Conservation (phyloP, 257 asterid genomes). For the Nicotiana sylvestris region DNA sequence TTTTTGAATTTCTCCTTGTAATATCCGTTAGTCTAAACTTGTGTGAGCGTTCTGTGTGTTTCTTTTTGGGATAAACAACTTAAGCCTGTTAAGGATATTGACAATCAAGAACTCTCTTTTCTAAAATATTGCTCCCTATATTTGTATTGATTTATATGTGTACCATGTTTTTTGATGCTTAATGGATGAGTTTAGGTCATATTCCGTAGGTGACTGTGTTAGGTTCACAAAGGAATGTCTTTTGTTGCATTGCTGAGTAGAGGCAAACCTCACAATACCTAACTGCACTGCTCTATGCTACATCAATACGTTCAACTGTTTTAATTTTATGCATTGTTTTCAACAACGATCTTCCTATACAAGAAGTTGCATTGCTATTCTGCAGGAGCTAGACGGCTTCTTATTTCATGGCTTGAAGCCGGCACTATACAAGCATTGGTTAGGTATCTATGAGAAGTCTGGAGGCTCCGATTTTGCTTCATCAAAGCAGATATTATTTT, state of each 20-base stretch:
- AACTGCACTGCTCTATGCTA: not conserved
- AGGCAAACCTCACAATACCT: not conserved
- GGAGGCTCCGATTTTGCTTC: constrained; percentile 62
- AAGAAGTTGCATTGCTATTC: constrained; percentile 8
- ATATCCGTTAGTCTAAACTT: not conserved
- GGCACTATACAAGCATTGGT: constrained; percentile 68
- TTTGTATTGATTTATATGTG: not conserved
- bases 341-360: not conserved
- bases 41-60: not conserved
- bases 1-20: not conserved
- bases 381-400: constrained; percentile 47
- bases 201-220: not conserved
- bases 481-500: constrained; percentile 59
- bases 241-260: not conserved
- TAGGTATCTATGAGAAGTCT: constrained; percentile 52
- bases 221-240: not conserved
- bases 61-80: not conserved
- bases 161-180: not conserved
- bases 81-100: not conserved
- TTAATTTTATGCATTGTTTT: constrained; percentile 1
- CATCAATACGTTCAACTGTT: not conserved
- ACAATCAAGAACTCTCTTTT: constrained; percentile 2
- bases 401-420: constrained; percentile 53
- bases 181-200: not conserved
- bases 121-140: not conserved